These are phyloP conservation scores for Aspergillus ochraceoroseus DNA, from an alignment of 2,329 filamentous ascomycete genomes.

Conservation along the genomic window DNA sequence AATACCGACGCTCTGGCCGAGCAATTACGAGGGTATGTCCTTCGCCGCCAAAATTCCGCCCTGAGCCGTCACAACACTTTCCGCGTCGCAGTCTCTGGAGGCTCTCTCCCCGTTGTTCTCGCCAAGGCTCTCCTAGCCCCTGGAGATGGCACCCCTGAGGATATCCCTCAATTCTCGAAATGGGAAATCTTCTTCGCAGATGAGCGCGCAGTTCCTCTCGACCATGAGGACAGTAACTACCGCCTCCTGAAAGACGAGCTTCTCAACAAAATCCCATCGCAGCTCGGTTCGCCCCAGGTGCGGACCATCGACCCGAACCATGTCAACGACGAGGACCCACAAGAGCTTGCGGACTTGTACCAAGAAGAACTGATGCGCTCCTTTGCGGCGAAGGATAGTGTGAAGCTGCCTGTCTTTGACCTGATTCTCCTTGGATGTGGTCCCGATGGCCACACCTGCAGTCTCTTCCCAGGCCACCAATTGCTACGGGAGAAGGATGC, in stretches of 20 bases:
- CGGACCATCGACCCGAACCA: constrained; percentile 69
- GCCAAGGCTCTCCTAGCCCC: constrained; percentile 71
- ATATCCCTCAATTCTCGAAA: constrained; percentile 69
- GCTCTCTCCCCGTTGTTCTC: constrained; percentile 83
- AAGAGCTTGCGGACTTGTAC: constrained; percentile 91
- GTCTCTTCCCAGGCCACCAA: constrained; percentile 83
- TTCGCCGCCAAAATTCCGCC: constrained; percentile 74
- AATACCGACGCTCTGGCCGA: constrained; percentile 64
- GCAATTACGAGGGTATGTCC: constrained; percentile 74
- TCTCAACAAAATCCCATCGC: constrained; percentile 75
- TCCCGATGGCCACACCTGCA: constrained; percentile 96
- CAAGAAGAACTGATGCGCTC: constrained; percentile 78
- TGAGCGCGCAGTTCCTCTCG: constrained; percentile 87
- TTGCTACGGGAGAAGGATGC: constrained; percentile 80
- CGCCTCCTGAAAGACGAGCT: constrained; percentile 79
- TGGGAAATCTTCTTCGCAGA: constrained; percentile 99
- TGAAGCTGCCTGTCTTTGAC: constrained; percentile 92
- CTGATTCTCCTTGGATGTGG: constrained; percentile 89
- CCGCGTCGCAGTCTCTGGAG: constrained; percentile 88
- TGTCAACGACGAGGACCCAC: constrained; percentile 70
- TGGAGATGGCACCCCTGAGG: constrained; percentile 50
- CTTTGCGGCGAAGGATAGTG: constrained; percentile 88
- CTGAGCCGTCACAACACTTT: constrained; percentile 76
- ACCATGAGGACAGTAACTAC: constrained; percentile 94
- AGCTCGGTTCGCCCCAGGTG: constrained; percentile 62